phyloP scores from a whole-genome alignment of 768 basidiomycete genomes.

The Calocybe gangraenosa region DNA sequence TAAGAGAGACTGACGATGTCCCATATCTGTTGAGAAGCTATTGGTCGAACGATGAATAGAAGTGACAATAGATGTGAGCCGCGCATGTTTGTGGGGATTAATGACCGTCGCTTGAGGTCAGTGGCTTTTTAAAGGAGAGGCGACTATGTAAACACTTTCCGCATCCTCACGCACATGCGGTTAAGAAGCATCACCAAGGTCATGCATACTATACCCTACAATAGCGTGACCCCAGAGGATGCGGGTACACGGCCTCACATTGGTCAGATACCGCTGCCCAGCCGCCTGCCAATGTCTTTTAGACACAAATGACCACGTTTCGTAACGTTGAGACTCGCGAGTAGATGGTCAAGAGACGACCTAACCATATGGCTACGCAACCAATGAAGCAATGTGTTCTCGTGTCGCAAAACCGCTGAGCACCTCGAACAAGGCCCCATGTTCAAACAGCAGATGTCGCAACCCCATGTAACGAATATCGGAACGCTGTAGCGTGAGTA shows the following conservation, averaged over 20 bases:
- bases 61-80: conserved; percentile 6
- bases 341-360: conserved; percentile 2
- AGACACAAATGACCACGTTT: background rate
- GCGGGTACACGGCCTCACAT: background rate
- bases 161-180: background rate
- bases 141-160: too few species aligned
- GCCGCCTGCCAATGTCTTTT: background rate
- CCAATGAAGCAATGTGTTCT: background rate
- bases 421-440: background rate
- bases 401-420: background rate
- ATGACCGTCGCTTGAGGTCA: background rate
- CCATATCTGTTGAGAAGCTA: conserved; percentile 20
- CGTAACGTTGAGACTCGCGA: background rate
- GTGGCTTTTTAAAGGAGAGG: conserved; percentile 6
- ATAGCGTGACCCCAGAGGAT: background rate
- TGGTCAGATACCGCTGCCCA: background rate
- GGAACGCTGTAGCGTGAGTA: background rate
- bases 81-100: conserved; percentile 1
- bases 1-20: conserved; percentile 13
- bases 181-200: conserved; percentile 1
- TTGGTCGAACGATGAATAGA: conserved; percentile 3
- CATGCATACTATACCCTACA: background rate
- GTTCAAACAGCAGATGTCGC: background rate
- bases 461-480: background rate
- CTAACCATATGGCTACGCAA: background rate